These are phyloP conservation scores for Phlebiopsis flavidoalba DNA, from an alignment of 768 basidiomycete genomes.

Conservation along the genomic window DNA sequence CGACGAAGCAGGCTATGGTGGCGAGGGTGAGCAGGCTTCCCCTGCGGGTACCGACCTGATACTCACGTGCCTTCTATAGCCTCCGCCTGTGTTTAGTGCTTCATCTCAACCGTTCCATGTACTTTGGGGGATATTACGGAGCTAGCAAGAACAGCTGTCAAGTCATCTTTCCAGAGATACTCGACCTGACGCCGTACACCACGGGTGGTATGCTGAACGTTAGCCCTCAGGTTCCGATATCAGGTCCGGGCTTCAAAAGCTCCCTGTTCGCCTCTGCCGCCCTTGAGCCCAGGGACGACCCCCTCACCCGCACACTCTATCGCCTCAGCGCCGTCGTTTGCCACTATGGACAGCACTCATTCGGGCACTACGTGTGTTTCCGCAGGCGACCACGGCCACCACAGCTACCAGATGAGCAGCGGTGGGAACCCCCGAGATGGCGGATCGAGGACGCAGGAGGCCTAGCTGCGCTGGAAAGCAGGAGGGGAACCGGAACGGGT, in stretches of 20 bases:
- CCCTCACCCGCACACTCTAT: constrained; percentile 68
- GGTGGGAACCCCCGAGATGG: constrained; percentile 54
- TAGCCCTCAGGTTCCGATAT: constrained; percentile 65
- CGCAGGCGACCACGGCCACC: constrained; percentile 69
- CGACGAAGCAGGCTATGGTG: constrained; percentile 89
- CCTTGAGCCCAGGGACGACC: constrained; percentile 48
- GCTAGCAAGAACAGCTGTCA: constrained; percentile 82
- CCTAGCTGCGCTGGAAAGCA: constrained; percentile 16
- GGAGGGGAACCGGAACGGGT: constrained; percentile 47
- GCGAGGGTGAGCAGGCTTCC: constrained; percentile 57
- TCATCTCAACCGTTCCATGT: constrained; percentile 89
- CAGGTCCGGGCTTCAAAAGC: constrained; percentile 19
- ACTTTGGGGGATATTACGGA: constrained; percentile 52
- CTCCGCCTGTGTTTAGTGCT: constrained; percentile 83
- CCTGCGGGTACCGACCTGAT: neutral
- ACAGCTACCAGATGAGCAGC: constrained; percentile 8
- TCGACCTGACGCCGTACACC: constrained; percentile 86
- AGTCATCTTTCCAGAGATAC: constrained; percentile 78
- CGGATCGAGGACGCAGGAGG: constrained; percentile 34
- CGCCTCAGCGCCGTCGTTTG: constrained; percentile 83
- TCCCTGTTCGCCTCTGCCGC: constrained; percentile 37
- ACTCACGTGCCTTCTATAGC: constrained; percentile 35
- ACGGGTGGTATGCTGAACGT: constrained; percentile 77
- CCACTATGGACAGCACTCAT: constrained; percentile 89
- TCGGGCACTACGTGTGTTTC: constrained; percentile 93